Percentiles rank a stretch among this genome's conserved stretches.
These are phyloP conservation scores for Xerocomus amazonicus DNA, from an alignment of 1,284 basidiomycete species.

Conservation along the genomic window DNA sequence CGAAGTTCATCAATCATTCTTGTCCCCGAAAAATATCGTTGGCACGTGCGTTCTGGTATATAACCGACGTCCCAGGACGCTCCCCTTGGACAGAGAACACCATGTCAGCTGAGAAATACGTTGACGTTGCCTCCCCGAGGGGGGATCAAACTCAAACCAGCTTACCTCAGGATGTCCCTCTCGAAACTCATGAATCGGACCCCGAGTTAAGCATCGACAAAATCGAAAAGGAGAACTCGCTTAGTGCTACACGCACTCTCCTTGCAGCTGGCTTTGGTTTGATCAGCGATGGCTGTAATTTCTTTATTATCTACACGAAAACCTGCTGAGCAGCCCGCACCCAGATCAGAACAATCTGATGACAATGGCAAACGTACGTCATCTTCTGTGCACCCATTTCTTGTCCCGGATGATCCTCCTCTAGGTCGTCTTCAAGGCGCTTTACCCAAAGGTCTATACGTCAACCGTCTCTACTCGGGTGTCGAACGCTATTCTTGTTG, in stretches of 20 bases:
- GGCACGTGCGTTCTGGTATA: no score
- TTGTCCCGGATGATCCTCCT: slow-evolving; percentile 5
- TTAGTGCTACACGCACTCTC: slow-evolving; percentile 61
- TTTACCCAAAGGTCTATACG: slow-evolving; percentile 39
- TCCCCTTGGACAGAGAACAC: no score
- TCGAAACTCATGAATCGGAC: slow-evolving; percentile 20
- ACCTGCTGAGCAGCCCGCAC: slow-evolving; percentile 1
- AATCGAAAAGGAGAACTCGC: slow-evolving; percentile 35
- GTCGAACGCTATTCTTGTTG: no score
- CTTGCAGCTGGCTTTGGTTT: slow-evolving; percentile 62
- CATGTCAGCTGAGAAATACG: no score
- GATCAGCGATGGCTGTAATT: slow-evolving; percentile 64
- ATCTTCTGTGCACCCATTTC: not conserved
- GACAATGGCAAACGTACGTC: slow-evolving; percentile 58
- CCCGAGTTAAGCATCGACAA: slow-evolving; percentile 11
- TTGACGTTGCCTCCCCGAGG: no score
- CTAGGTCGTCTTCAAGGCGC: slow-evolving; percentile 58
- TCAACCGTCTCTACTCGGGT: no score
- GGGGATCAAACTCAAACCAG: no score
- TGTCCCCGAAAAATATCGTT: no score
- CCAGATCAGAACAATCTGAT: slow-evolving; percentile 68
- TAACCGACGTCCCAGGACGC: no score
- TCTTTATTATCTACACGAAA: not conserved
- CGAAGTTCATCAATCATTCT: no score
- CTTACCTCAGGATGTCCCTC: slow-evolving; percentile 15